These are phyloP conservation scores for Apiospora arundinis DNA, from an alignment of 2,329 filamentous ascomycete genomes.

Conservation along the genomic window DNA sequence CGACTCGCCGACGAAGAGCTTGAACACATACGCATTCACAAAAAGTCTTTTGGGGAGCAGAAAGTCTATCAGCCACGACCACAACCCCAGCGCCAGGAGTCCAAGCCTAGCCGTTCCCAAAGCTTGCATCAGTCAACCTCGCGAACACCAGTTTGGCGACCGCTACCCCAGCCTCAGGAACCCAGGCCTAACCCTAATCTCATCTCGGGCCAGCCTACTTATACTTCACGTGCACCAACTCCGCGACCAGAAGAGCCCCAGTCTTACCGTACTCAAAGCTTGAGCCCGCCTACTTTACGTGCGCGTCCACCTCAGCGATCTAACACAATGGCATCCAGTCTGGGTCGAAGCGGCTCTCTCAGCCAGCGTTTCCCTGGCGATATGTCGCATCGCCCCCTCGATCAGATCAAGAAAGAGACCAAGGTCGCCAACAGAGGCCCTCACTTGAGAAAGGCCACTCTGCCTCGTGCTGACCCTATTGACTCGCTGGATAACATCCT, in stretches of 20 bases:
- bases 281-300: not conserved
- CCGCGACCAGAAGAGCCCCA: no score
- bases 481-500: conserved; percentile 75
- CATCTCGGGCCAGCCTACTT: no score
- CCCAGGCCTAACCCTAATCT: not conserved
- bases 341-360: conserved; percentile 48
- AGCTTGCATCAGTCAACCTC: not conserved
- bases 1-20: not conserved
- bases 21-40: not conserved
- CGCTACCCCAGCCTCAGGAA: not conserved
- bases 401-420: conserved; percentile 67
- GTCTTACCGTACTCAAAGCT: not conserved
- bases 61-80: not conserved
- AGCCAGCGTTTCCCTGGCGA: conserved; percentile 68
- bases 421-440: conserved; percentile 70
- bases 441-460: conserved; percentile 69
- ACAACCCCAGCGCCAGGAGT: no score
- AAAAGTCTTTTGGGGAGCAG: not conserved
- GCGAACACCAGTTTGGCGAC: not conserved
- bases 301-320: conserved; percentile 4
- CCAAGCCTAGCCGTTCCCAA: not conserved
- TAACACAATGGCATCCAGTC: not conserved
- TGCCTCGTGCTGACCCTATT: conserved; percentile 77
- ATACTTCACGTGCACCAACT: no score
- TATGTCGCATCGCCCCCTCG: conserved; percentile 69